Evolutionary conservation across 176 grass and related monocot species (phyloP).

Genomic region (Pontederia crassipes): DNA sequence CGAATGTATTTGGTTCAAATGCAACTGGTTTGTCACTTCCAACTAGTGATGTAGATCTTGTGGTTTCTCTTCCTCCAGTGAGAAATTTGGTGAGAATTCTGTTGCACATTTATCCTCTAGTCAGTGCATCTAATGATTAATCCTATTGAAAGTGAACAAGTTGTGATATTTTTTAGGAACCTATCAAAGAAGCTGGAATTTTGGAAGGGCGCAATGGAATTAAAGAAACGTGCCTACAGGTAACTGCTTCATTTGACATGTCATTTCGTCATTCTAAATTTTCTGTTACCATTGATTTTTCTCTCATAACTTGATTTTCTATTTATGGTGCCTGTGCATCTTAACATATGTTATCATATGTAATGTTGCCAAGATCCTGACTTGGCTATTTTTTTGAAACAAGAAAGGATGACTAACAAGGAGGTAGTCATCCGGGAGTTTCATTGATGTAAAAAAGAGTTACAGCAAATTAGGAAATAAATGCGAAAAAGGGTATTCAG

Average conservation of each 20-base stretch:
- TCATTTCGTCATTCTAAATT: background rate
- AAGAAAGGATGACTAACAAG: too few relatives aligned
- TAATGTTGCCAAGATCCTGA: too few relatives aligned
- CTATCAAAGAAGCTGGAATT: constrained; percentile 99
- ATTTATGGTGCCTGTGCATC: too few relatives aligned
- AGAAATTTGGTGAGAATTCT: constrained; percentile 72
- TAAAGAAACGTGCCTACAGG: constrained; percentile 97
- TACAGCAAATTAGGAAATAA: too few relatives aligned
- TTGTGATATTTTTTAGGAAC: constrained; percentile 56
- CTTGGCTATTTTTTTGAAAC: too few relatives aligned
- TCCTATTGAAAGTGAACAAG: constrained; percentile 19
- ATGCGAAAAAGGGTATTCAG: too few relatives aligned
- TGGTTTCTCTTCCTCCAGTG: constrained; percentile 89
- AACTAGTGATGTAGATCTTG: constrained; percentile 92
- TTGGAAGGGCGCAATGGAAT: constrained; percentile 99
- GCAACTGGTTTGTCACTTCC: constrained; percentile 92
- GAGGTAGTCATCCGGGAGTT: too few relatives aligned
- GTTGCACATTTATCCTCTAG: background rate
- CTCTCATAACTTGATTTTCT: too few relatives aligned
- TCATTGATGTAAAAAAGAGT: too few relatives aligned
- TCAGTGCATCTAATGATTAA: background rate
- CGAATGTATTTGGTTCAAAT: constrained; percentile 90
- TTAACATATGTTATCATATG: too few relatives aligned
- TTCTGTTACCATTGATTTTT: too few relatives aligned
- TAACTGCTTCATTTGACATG: constrained; percentile 22